Evolutionary conservation across 345 rosid genomes (phyloP).

Genomic region (Geranium brycei): DNA sequence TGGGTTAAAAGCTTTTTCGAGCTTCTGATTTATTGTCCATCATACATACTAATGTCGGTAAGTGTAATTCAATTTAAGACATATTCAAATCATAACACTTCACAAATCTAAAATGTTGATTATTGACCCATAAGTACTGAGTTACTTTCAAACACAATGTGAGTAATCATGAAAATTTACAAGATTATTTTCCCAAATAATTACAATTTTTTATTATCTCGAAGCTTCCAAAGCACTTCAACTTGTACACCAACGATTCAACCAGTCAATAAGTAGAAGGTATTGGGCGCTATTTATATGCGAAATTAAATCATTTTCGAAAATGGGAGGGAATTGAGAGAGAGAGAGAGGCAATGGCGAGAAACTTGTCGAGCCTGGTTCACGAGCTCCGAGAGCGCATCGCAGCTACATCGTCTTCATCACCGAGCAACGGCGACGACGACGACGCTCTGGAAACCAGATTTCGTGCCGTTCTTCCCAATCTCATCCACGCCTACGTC

Average conservation of each 20-base stretch:
- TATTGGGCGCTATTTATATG: background rate
- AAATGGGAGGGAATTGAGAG: constrained; percentile 13
- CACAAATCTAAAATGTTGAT: too few relatives aligned
- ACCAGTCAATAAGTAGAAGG: background rate
- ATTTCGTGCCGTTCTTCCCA: constrained; percentile 68
- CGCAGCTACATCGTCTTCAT: constrained; percentile 55
- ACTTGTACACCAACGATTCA: background rate
- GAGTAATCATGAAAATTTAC: too few relatives aligned
- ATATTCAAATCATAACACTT: too few relatives aligned
- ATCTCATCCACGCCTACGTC: constrained; percentile 59
- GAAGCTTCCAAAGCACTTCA: too few relatives aligned
- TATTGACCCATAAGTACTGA: too few relatives aligned
- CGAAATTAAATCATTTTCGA: background rate
- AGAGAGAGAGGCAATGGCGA: constrained; percentile 15
- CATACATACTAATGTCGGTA: too few relatives aligned
- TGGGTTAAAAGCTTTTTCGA: too few relatives aligned
- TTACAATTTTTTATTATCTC: too few relatives aligned
- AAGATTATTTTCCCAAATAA: too few relatives aligned
- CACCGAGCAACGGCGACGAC: constrained; percentile 19
- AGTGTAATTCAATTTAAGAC: too few relatives aligned
- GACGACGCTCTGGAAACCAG: constrained; percentile 44
- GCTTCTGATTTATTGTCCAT: too few relatives aligned
- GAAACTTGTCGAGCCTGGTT: constrained; percentile 52
- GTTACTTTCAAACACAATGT: too few relatives aligned
- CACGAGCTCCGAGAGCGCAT: constrained; percentile 79